Evolutionary conservation across 2,329 filamentous ascomycete genomes (phyloP).

Genomic region (Ceratocystis diversiconidia): DNA sequence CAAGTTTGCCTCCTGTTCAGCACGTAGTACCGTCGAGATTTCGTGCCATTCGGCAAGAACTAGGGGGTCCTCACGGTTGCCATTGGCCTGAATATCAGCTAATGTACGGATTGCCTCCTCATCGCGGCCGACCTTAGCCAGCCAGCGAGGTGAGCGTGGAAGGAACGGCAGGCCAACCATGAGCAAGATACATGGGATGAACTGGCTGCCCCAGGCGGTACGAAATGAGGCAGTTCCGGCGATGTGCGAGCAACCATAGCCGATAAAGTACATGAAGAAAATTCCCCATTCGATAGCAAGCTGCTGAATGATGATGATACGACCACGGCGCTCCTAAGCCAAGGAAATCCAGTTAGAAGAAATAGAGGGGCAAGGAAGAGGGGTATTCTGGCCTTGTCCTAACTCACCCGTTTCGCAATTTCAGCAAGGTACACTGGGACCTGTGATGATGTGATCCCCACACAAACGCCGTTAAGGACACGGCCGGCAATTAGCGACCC

Average conservation of each 20-base stretch:
- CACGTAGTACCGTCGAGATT: constrained; percentile 24
- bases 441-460: constrained; percentile 46
- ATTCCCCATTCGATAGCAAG: constrained; percentile 58
- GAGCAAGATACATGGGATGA: constrained; percentile 44
- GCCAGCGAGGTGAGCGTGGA: constrained; percentile 49
- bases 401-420: constrained; percentile 26
- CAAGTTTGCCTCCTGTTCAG: constrained; percentile 27
- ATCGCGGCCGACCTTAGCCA: constrained; percentile 47
- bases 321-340: constrained; percentile 40
- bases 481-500: constrained; percentile 35
- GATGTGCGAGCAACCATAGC: constrained; percentile 50
- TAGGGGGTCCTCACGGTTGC: constrained; percentile 38
- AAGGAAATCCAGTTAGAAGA: constrained; percentile 21
- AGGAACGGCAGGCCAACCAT: constrained; percentile 45
- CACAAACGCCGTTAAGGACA: constrained; percentile 49
- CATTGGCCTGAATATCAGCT: constrained; percentile 42
- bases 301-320: constrained; percentile 55
- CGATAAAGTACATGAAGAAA: constrained; percentile 56
- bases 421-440: constrained; percentile 57
- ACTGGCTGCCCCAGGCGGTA: constrained; percentile 50
- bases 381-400: background rate
- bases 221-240: constrained; percentile 44
- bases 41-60: constrained; percentile 45
- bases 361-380: background rate
- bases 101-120: constrained; percentile 39